Conservation (phyloP, 176 grass and related monocot genomes). For the Oryza glumipatula region DNA sequence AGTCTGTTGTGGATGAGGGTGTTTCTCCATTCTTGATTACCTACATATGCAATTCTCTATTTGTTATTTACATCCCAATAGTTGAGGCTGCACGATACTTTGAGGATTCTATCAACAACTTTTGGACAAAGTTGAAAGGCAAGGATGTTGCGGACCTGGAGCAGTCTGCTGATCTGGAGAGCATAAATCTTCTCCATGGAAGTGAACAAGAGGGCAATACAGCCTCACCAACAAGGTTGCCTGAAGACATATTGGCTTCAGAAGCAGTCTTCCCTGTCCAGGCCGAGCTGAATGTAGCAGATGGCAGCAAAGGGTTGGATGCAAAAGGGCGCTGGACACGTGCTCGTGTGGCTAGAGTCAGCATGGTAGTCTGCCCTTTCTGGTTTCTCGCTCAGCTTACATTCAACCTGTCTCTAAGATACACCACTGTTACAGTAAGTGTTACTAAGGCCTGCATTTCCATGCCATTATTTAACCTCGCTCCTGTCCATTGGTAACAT, state of each 20-base stretch:
- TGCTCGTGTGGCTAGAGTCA: slow-evolving; percentile 75
- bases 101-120: slow-evolving; percentile 66
- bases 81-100: slow-evolving; percentile 86
- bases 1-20: slow-evolving; percentile 90
- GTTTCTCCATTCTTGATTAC: slow-evolving; percentile 97
- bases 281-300: slow-evolving; percentile 24
- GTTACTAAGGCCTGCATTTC: slow-evolving; percentile 8
- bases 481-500: slow-evolving; percentile 19
- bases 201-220: slow-evolving; percentile 40
- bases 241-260: slow-evolving; percentile 28
- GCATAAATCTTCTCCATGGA: slow-evolving; percentile 82
- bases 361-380: slow-evolving; percentile 89
- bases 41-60: slow-evolving; percentile 96
- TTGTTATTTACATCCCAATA: slow-evolving; percentile 89
- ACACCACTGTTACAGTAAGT: slow-evolving; percentile 95
- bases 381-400: slow-evolving; percentile 95
- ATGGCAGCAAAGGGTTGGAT: slow-evolving; percentile 62
- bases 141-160: slow-evolving; percentile 45
- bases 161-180: slow-evolving; percentile 64
- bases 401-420: slow-evolving; percentile 97
- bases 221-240: neutral
- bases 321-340: slow-evolving; percentile 90
- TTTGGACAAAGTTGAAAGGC: slow-evolving; percentile 59
- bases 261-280: slow-evolving; percentile 13
- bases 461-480: neutral